Percentiles rank a stretch among this genome's conserved stretches.
phyloP scores from a whole-genome alignment of 805 yeast species.

The Wickerhamomyces subpelliculosus region DNA sequence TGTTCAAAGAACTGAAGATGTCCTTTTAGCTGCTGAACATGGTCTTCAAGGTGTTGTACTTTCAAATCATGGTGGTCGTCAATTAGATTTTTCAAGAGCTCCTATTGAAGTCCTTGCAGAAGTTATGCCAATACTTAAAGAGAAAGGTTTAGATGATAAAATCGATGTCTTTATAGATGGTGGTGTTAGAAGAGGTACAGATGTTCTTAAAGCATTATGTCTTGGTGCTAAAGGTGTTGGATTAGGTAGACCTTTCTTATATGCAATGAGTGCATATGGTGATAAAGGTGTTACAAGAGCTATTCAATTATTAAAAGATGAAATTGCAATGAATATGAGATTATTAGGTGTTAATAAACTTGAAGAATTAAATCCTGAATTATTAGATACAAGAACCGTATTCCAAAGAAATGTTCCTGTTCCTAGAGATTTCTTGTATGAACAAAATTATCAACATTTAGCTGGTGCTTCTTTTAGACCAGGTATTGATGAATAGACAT shows the following conservation, averaged over 20 bases:
- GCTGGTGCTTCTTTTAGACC: slow-evolving; percentile 42
- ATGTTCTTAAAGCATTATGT: slow-evolving; percentile 57
- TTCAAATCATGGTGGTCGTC: slow-evolving; percentile 89
- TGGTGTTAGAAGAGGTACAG: slow-evolving; percentile 65
- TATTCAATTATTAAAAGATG: slow-evolving; percentile 58
- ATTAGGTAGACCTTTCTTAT: slow-evolving; percentile 58
- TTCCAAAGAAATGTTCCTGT: slow-evolving; percentile 33
- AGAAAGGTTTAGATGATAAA: slow-evolving; percentile 37
- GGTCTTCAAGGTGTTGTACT: slow-evolving; percentile 76
- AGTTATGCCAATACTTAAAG: slow-evolving; percentile 44
- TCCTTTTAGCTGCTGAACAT: slow-evolving; percentile 59
- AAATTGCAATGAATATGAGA: slow-evolving; percentile 72
- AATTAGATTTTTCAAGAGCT: slow-evolving; percentile 75
- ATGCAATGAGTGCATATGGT: slow-evolving; percentile 58
- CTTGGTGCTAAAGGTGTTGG: slow-evolving; percentile 71
- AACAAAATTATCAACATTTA: slow-evolving; percentile 50
- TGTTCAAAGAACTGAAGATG: slow-evolving; percentile 79
- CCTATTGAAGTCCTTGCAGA: slow-evolving; percentile 73
- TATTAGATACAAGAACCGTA: slow-evolving; percentile 50
- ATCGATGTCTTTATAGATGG: slow-evolving; percentile 62
- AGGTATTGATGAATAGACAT: slow-evolving; percentile 3
- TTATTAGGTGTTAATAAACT: slow-evolving; percentile 64
- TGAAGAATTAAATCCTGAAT: slow-evolving; percentile 49
- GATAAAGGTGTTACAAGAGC: slow-evolving; percentile 57
- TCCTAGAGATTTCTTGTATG: slow-evolving; percentile 51